Base-by-base conservation (phyloP, 2,329 filamentous ascomycete species). In the Remersonia thermophila region DNA sequence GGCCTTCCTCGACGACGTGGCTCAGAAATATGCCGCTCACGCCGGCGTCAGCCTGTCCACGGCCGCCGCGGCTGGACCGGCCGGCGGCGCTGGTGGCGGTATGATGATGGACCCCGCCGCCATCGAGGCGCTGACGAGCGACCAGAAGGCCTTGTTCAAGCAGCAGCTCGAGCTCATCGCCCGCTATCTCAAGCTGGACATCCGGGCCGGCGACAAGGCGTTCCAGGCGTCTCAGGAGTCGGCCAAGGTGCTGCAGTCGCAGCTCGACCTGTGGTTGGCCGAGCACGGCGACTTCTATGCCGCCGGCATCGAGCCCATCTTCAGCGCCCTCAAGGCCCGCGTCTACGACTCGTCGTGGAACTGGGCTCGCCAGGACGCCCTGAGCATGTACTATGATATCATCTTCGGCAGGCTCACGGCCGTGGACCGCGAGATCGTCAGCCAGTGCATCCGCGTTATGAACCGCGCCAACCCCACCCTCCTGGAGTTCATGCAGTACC, bases 41-140 rank as follows among this genome's bases (percentile, higher is more conserved):
- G 80, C 83, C 31, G 91, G 91, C 42, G 78, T 98, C 59, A 93
- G 69, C 57, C 65, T 98, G 41, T 80, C 86, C 4, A 77, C 82
- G 6, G 77, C 81, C 18, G 72, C 83, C 17, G 74, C 80, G 35
- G 80, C 79, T 42, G 85, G 84, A 45, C 73, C 73, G 42, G 81
- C 77, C 37, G 80, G 69, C 37, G 81, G 72, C 42, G 74, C 69
- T 39, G 73, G 69, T 37, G 82, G 74, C 47, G 89, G 87, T 55
- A 96, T 98, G 91, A 94, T 98, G 84, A 96, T 98, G 87, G 91
- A 98, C 53, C 91, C 91, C 7, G 91, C 89, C 27, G 91, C 91
- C 36, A 80, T 98, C 46, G 91, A 98, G 57, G 91, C 91, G 11
- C 71, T 98, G 36, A 98, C 91, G 53, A 96, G 96, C 60, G 91